These are phyloP conservation scores for Mortierella sp. DNA, from an alignment of 371 early-diverging fungal genomes.

Conservation along the genomic window DNA sequence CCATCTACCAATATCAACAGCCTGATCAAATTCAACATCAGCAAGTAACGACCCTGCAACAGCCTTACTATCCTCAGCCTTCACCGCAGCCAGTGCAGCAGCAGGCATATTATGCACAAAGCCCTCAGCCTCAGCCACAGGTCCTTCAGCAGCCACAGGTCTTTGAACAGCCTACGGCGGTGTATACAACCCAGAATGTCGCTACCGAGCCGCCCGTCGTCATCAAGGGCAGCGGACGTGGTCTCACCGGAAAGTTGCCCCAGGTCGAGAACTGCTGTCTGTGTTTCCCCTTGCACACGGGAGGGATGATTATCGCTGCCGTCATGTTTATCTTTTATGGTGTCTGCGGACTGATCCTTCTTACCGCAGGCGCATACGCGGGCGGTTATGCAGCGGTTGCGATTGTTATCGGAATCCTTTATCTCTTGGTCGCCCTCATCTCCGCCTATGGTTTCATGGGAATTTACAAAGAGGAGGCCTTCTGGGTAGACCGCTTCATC, in stretches of 20 bases:
- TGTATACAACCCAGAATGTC: constrained; percentile 9
- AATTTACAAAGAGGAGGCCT: constrained; percentile 27
- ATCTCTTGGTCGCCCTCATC: constrained; percentile 20
- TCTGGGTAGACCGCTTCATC: constrained; percentile 32
- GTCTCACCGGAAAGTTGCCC: constrained; percentile 28
- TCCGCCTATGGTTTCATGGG: constrained; percentile 33
- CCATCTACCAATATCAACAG: constrained; percentile 13
- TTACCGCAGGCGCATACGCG: not conserved
- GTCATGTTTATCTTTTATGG: constrained; percentile 40
- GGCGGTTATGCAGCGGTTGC: not conserved
- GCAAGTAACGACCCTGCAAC: not conserved
- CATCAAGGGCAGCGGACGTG: constrained; percentile 12
- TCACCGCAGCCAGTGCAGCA: constrained; percentile 3
- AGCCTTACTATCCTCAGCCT: constrained; percentile 24
- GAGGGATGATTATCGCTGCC: constrained; percentile 34
- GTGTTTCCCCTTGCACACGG: constrained; percentile 41
- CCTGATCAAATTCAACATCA: not conserved
- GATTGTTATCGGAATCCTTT: constrained; percentile 30
- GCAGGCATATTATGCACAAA: no score
- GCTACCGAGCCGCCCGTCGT: constrained; percentile 18
- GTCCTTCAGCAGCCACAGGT: not conserved
- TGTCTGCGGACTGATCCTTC: constrained; percentile 21
- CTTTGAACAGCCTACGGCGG: constrained; percentile 12
- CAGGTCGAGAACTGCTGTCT: constrained; percentile 38
- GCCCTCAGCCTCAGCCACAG: no score